A percentile compares a stretch with the other conserved stretches of the same genome.
phyloP scores from a whole-genome alignment of 108 stramenopile genomes.

The Nannochloropsis granulata region DNA sequence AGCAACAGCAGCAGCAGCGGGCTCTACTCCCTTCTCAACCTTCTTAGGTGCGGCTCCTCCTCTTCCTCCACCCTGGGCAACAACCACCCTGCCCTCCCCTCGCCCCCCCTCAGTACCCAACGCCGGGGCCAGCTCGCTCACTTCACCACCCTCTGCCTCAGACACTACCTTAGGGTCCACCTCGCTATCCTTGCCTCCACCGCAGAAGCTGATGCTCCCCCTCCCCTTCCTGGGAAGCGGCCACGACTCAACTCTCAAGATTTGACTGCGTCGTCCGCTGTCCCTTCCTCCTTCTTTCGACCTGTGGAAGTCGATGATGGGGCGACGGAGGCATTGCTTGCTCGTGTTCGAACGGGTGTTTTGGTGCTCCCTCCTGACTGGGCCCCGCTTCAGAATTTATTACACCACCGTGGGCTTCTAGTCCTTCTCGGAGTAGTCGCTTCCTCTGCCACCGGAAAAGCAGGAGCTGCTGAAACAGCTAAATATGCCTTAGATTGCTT shows the following conservation, averaged over 20 bases:
- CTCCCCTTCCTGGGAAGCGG: neutral
- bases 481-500: neutral
- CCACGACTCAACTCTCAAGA: neutral
- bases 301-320: neutral
- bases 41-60: neutral
- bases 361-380: neutral
- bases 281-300: neutral
- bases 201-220: neutral
- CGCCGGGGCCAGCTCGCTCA: neutral
- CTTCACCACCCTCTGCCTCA: neutral
- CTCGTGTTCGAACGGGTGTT: neutral
- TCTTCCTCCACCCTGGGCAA: neutral
- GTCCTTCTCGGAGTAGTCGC: neutral
- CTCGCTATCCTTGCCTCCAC: neutral
- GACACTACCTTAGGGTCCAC: neutral
- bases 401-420: neutral
- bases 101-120: neutral
- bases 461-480: neutral
- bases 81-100: neutral
- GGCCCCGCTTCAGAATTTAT: neutral
- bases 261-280: neutral
- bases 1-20: neutral
- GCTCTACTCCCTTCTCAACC: neutral
- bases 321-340: neutral
- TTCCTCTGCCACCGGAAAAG: neutral